Conservation (phyloP, 2,329 filamentous ascomycete genomes). For the Arthrobotrys entomopaga region DNA sequence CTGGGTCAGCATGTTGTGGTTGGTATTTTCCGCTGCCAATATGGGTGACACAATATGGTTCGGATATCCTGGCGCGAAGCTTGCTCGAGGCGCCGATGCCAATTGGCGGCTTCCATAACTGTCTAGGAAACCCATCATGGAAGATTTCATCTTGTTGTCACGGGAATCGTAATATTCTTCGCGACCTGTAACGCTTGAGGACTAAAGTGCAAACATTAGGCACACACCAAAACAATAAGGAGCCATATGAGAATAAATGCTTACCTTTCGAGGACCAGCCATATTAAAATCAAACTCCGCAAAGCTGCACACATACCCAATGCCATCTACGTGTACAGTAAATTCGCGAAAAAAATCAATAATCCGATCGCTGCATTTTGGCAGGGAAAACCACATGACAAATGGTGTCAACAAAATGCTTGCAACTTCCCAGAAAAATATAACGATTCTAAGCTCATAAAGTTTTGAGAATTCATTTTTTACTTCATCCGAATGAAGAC, state of each 20-base stretch:
- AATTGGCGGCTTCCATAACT: conserved; percentile 70
- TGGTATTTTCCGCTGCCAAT: conserved; percentile 64
- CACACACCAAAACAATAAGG: background rate
- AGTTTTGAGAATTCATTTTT: conserved; percentile 88
- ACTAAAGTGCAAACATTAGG: conserved; percentile 32
- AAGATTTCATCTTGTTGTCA: conserved; percentile 98
- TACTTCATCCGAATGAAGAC: conserved; percentile 89
- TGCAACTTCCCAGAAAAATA: conserved; percentile 90
- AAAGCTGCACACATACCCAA: conserved; percentile 96
- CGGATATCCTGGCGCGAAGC: conserved; percentile 26
- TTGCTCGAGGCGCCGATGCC: conserved; percentile 21
- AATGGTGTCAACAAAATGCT: conserved; percentile 93
- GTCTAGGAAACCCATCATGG: conserved; percentile 92
- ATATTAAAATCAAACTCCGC: conserved; percentile 97
- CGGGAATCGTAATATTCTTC: conserved; percentile 95
- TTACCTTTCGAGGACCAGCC: conserved; percentile 70
- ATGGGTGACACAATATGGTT: conserved; percentile 76
- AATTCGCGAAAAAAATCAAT: conserved; percentile 99
- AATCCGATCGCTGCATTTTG: conserved; percentile 88
- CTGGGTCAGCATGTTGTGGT: conserved; percentile 59
- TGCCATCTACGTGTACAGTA: conserved; percentile 93
- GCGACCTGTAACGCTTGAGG: conserved; percentile 63
- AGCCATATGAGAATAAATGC: conserved; percentile 50
- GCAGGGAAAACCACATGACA: conserved; percentile 84
- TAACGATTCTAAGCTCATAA: conserved; percentile 90